These are phyloP conservation scores for Daedaleopsis sinensis DNA, from an alignment of 768 basidiomycete genomes.

Conservation along the genomic window DNA sequence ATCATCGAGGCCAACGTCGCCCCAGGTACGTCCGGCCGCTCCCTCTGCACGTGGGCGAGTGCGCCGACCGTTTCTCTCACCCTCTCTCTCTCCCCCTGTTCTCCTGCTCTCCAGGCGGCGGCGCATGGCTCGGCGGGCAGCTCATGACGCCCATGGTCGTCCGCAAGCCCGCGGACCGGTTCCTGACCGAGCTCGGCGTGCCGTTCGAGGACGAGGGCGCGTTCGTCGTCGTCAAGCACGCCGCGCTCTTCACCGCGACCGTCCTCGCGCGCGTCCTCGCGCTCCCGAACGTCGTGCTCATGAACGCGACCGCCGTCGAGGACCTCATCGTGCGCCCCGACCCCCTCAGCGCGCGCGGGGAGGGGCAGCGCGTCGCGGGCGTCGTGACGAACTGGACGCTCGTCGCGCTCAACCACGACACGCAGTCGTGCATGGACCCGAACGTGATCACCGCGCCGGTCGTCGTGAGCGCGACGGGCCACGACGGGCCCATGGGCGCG, in stretches of 20 bases:
- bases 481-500: slow-evolving; percentile 81
- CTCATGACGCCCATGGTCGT: slow-evolving; percentile 84
- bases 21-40: slow-evolving; percentile 45
- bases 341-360: slow-evolving; percentile 31
- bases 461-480: slow-evolving; percentile 71
- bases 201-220: slow-evolving; percentile 78
- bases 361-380: slow-evolving; percentile 50
- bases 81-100: background rate
- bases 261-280: slow-evolving; percentile 71
- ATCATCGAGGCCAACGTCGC: slow-evolving; percentile 81
- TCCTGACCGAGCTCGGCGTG: slow-evolving; percentile 70
- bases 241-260: slow-evolving; percentile 80
- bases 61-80: background rate
- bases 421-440: slow-evolving; percentile 70
- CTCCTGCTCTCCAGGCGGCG: slow-evolving; percentile 41
- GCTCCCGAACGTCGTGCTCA: slow-evolving; percentile 69
- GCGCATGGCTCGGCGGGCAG: slow-evolving; percentile 80
- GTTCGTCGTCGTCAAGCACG: slow-evolving; percentile 82
- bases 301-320: slow-evolving; percentile 83
- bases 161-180: slow-evolving; percentile 74
- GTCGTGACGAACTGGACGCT: slow-evolving; percentile 60
- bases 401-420: slow-evolving; percentile 64
- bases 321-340: slow-evolving; percentile 72
- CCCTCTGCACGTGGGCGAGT: background rate
- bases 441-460: slow-evolving; percentile 83